Base-by-base conservation (phyloP, 2,329 filamentous ascomycete genomes). In the Magnaporthiopsis rhizophila region DNA sequence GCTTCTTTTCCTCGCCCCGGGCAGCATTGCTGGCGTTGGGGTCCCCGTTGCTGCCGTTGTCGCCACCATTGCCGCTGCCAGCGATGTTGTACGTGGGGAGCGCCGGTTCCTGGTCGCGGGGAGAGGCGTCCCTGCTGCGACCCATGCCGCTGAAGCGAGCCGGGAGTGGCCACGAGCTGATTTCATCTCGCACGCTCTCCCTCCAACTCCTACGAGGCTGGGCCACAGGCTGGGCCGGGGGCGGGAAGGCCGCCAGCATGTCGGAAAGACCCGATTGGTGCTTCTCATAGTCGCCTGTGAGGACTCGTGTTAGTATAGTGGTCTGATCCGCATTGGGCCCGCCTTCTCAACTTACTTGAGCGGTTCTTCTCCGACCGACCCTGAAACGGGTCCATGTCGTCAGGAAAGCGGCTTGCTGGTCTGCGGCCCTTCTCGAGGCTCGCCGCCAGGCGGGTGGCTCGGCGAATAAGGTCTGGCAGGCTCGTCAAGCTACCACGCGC, bases 401-500 rank as follows among this genome's bases (percentile, higher is more conserved):
- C 38, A 45, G 15, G 38, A 61, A 86, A 76, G 21, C 82, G 80
- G 70, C 86, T 89, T 28, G 79, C 84, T 34, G 86, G 86, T 68
- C 86, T 79, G 67, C 80, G 88, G 15, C 94, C 94, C 68, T 88
- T 88, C 71, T 98, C 94, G 65, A 99, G 87, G 76, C 96, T 92
- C 0, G 91, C 86, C 21, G 93, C 94, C 53, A 98, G 79, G 68
- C 86, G 87, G 0, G 94, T 98, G 13, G 95, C 95, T 69, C 95
- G 86, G 71, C 87, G 84, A 69, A 99, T 98, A 66, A 99, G 79
- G 73, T 98, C 95, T 0, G 93, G 90, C 65, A 99, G 79, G 75
- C 93, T 97, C 1, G 95, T 98, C 67, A 97, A 81, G 73, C 93
- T 97, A 4, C 92, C 93, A 71, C 95, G 86, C 1, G 89, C 86